A percentile compares a stretch with the other conserved stretches of the same genome.
Conservation (phyloP, 441 rosid genomes). For the Euphorbia celastroides region DNA sequence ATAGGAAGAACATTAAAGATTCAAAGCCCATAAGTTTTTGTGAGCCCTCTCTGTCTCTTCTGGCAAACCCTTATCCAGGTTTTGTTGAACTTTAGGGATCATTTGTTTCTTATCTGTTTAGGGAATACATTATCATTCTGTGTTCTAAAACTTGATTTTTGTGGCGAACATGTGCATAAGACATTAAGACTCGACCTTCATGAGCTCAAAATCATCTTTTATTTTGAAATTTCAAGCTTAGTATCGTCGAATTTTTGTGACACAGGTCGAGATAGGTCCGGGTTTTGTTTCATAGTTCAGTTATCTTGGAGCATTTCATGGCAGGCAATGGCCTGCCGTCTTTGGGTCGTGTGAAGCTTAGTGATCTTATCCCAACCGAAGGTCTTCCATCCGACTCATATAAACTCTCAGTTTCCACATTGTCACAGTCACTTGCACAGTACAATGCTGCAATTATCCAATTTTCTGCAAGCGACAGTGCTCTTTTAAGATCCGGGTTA, state of each 20-base stretch:
- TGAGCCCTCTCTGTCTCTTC: background rate
- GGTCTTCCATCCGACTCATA: slow-evolving; percentile 84
- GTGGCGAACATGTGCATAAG: too few species aligned
- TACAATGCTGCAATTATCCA: slow-evolving; percentile 87
- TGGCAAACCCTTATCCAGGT: slow-evolving; percentile 14
- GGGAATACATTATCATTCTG: background rate
- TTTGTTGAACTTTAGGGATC: slow-evolving; percentile 7
- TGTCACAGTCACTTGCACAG: slow-evolving; percentile 82
- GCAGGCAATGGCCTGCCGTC: slow-evolving; percentile 87
- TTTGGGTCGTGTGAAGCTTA: slow-evolving; percentile 77
- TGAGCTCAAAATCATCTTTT: background rate
- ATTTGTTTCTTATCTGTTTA: background rate
- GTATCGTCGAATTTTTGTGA: background rate
- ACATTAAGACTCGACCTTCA: too few species aligned
- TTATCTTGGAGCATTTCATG: slow-evolving; percentile 41
- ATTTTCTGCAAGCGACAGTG: slow-evolving; percentile 66
- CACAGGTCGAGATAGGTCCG: background rate
- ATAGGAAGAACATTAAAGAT: background rate
- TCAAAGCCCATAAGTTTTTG: background rate
- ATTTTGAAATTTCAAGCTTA: background rate
- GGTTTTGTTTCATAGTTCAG: slow-evolving; percentile 2
- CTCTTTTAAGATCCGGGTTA: slow-evolving; percentile 80
- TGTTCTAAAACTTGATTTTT: too few species aligned
- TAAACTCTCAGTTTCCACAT: slow-evolving; percentile 63
- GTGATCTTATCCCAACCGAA: slow-evolving; percentile 75